Percentiles rank a stretch among this genome's conserved stretches.
These are phyloP conservation scores for Epichloe festucae DNA, from an alignment of 2,329 filamentous ascomycete genomes.

Conservation along the genomic window DNA sequence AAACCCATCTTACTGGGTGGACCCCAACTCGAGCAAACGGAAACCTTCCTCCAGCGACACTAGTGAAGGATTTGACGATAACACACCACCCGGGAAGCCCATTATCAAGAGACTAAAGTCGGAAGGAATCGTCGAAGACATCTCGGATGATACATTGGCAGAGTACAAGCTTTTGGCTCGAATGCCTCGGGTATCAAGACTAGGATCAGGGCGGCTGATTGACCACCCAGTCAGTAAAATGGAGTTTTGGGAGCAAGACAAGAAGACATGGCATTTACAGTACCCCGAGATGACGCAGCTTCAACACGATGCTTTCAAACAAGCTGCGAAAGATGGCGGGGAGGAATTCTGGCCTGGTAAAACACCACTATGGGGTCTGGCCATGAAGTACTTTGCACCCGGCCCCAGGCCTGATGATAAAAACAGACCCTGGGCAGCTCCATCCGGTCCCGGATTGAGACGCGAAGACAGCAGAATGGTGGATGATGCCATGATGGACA, in stretches of 20 bases:
- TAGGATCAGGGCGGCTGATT: constrained; percentile 42
- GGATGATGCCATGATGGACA: constrained; percentile 15
- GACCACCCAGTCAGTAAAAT: constrained; percentile 43
- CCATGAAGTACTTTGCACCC: constrained; percentile 46
- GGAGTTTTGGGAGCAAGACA: constrained; percentile 45
- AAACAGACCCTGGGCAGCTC: not conserved
- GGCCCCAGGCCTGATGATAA: constrained; percentile 12
- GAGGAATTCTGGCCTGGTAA: constrained; percentile 42
- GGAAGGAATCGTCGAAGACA: constrained; percentile 25
- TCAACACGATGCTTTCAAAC: constrained; percentile 41
- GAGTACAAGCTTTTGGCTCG: constrained; percentile 35
- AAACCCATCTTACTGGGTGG: constrained; percentile 15
- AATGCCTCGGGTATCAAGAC: constrained; percentile 35
- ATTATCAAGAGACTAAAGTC: constrained; percentile 45
- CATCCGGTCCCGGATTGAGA: constrained; percentile 11
- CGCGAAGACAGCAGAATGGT: constrained; percentile 11
- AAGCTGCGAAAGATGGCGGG: constrained; percentile 34
- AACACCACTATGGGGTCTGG: constrained; percentile 40
- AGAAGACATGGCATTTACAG: constrained; percentile 43
- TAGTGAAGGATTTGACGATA: constrained; percentile 38
- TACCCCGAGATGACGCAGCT: constrained; percentile 53
- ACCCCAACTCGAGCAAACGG: constrained; percentile 41
- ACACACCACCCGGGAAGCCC: constrained; percentile 26
- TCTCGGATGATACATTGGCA: constrained; percentile 22
- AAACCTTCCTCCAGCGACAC: constrained; percentile 36